Evolutionary conservation across 768 basidiomycete genomes (phyloP).

Genomic region (Pholiota molesta): DNA sequence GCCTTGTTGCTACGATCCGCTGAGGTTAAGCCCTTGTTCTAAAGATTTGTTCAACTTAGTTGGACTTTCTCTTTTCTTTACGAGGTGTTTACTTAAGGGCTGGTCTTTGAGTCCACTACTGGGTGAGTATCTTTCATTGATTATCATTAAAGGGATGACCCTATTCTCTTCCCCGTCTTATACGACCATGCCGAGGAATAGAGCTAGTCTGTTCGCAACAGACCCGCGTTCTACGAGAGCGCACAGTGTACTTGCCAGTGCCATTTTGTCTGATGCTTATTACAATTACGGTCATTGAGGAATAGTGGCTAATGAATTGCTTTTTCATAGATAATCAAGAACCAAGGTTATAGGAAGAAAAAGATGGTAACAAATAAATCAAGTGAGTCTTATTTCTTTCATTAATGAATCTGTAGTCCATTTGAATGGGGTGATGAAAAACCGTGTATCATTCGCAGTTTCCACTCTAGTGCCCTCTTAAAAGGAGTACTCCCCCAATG

Average conservation of each 20-base stretch:
- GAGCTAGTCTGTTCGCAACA: slow-evolving; percentile 80
- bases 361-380: not conserved
- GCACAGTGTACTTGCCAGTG: slow-evolving; percentile 88
- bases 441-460: slow-evolving; percentile 82
- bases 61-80: slow-evolving; percentile 45
- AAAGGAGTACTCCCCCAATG: slow-evolving; percentile 72
- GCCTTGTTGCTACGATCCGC: slow-evolving; percentile 79
- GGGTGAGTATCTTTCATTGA: slow-evolving; percentile 12
- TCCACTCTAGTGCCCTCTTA: slow-evolving; percentile 76
- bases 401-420: not conserved
- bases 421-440: slow-evolving; percentile 49
- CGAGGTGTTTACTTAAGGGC: slow-evolving; percentile 40
- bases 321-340: too few relatives aligned
- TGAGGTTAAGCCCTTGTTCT: slow-evolving; percentile 76
- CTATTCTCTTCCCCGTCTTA: slow-evolving; percentile 93
- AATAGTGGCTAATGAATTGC: not conserved
- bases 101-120: slow-evolving; percentile 27
- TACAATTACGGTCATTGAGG: slow-evolving; percentile 10
- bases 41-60: slow-evolving; percentile 65
- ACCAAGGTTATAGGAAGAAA: too few relatives aligned
- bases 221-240: slow-evolving; percentile 51
- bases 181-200: slow-evolving; percentile 86
- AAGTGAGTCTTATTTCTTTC: not conserved
- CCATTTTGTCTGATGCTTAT: slow-evolving; percentile 73
- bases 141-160: slow-evolving; percentile 53